These are phyloP conservation scores for Lecanicillium sp. DNA, from an alignment of 2,329 filamentous ascomycete genomes.

Conservation along the genomic window DNA sequence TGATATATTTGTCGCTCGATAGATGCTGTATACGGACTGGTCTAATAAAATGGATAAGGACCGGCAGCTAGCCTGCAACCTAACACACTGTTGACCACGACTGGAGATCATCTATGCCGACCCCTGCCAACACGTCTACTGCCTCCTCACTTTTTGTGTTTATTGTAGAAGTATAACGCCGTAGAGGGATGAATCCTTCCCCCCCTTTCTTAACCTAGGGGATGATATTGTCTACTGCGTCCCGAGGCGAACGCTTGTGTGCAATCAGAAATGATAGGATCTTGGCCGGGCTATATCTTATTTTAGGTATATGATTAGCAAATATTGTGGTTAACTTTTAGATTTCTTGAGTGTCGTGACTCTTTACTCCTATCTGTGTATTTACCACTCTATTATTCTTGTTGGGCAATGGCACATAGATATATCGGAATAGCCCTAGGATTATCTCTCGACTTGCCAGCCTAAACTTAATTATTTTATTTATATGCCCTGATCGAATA, in stretches of 20 bases:
- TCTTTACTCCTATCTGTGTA: not conserved
- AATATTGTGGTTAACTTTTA: not conserved
- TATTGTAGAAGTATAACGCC: not conserved
- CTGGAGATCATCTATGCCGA: not conserved
- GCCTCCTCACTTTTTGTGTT: not conserved
- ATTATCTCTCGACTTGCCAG: not conserved
- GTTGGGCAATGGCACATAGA: not conserved
- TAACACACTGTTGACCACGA: not conserved
- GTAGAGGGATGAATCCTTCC: not conserved
- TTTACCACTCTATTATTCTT: not conserved
- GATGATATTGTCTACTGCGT: not conserved
- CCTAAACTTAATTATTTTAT: conserved; percentile 28
- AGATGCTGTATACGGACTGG: too few species aligned
- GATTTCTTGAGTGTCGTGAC: not conserved
- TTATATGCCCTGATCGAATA: conserved; percentile 60
- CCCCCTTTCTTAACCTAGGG: not conserved
- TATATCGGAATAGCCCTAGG: not conserved
- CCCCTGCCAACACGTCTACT: not conserved
- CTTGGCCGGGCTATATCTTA: not conserved
- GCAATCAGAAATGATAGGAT: not conserved
- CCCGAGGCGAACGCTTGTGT: too few species aligned
- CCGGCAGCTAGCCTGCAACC: too few species aligned
- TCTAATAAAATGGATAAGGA: too few species aligned
- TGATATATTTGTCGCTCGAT: too few species aligned
- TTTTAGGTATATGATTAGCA: not conserved